These are phyloP conservation scores for Leucaena leucocephala DNA, from an alignment of 306 rosid species.

Conservation along the genomic window DNA sequence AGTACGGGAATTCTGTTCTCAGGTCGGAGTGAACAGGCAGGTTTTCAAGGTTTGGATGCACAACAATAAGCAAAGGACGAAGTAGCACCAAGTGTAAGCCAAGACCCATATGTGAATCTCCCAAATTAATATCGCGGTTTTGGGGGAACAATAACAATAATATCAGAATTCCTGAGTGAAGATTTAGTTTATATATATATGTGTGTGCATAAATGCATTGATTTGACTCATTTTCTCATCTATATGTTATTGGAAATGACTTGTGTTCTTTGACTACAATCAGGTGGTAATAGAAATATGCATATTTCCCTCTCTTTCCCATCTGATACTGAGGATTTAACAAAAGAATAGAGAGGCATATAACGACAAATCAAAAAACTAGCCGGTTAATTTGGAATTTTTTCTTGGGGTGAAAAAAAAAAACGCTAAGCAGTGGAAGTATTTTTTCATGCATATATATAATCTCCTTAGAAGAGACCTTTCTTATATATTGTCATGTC, in stretches of 20 bases:
- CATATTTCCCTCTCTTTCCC: not conserved
- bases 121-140: not conserved
- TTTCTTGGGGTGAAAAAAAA: too few relatives aligned
- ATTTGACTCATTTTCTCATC: not conserved
- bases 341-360: not conserved
- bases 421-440: not conserved
- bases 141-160: not conserved
- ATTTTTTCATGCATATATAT: constrained; percentile 34
- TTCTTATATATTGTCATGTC: not conserved
- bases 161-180: not conserved
- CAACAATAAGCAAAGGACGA: constrained; percentile 80
- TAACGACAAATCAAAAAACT: not conserved
- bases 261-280: not conserved
- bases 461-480: not conserved
- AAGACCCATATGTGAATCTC: not conserved
- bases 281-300: not conserved
- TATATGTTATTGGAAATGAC: not conserved
- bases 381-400: not conserved
- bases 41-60: constrained; percentile 99
- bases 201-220: not conserved
- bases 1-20: constrained; percentile 78
- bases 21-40: constrained; percentile 67
- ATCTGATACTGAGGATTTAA: not conserved
- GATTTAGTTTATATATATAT: not conserved
- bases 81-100: constrained; percentile 55